Evolutionary conservation across 768 basidiomycete genomes (phyloP).

Genomic region (Mycena haematopus): DNA sequence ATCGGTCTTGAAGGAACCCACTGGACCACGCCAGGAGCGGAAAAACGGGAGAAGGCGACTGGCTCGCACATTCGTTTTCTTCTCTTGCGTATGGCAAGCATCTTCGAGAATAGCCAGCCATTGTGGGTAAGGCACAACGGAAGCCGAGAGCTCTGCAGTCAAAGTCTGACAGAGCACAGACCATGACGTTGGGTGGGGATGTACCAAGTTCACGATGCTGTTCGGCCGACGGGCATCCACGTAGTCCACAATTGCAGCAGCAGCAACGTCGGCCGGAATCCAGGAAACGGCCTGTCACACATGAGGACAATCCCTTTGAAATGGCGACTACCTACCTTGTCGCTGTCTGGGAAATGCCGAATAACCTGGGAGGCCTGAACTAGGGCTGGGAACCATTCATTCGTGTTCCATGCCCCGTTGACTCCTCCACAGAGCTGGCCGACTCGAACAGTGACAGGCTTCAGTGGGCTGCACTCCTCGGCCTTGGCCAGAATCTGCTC

Average conservation of each 20-base stretch:
- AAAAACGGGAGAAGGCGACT: constrained; percentile 1
- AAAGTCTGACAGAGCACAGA: constrained; percentile 12
- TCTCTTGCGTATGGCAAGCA: neutral
- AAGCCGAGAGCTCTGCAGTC: constrained; percentile 14
- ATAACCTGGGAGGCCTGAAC: constrained; percentile 33
- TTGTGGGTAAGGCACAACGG: constrained; percentile 28
- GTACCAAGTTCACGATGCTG: constrained; percentile 15
- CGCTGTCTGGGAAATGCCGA: constrained; percentile 29
- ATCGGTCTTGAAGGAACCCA: constrained; percentile 3
- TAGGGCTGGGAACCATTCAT: constrained; percentile 45
- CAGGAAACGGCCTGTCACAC: constrained; percentile 25
- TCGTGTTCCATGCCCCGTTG: constrained; percentile 47
- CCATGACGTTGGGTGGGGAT: constrained; percentile 25
- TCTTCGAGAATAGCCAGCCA: constrained; percentile 23
- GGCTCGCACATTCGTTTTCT: neutral
- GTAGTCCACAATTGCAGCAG: constrained; percentile 23
- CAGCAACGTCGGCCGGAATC: constrained; percentile 31
- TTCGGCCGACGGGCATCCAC: constrained; percentile 6
- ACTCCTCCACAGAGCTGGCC: constrained; percentile 45
- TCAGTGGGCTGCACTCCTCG: constrained; percentile 21
- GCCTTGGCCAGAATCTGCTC: constrained; percentile 5
- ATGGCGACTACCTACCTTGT: constrained; percentile 29
- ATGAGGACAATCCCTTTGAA: neutral
- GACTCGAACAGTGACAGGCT: constrained; percentile 40
- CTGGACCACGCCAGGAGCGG: neutral